Base-by-base conservation (phyloP, 2,329 filamentous ascomycete species). In the Aspergillus alliaceus region DNA sequence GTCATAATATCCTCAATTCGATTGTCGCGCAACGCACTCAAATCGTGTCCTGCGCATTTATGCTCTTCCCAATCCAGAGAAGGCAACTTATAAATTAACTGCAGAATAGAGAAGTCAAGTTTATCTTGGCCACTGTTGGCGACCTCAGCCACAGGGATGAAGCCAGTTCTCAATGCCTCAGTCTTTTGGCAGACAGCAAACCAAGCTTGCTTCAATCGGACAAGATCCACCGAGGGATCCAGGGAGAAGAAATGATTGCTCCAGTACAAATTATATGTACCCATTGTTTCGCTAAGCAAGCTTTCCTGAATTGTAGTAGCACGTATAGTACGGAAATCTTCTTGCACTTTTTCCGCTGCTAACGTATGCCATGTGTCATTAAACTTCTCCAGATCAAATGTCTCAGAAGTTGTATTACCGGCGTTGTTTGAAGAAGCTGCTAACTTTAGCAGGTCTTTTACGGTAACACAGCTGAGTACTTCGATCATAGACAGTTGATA, bases 211-310 rank as follows among this genome's bases (percentile, higher is more conserved):
- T 65, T 60, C 15, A 77, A 56, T 20, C 69, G 66, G 1, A 51
- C 27, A 4, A 67, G 31, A 51, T 77, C 70, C 3, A 75, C 59
- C 1, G 57, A 34, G 1, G 47, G 47, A 22, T 65, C 62, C 18
- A 77, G 64, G 9, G 65, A 61, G 51, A 77, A 75, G 31, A 76
- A 66, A 14, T 72, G 71, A 48, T 76, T 73, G 29, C 72, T 73
- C 75, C 75, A 77, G 59, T 78, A 77, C 46, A 73, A 67, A 24
- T 69, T 64, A 4, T 68, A 64, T 18, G 68, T 72, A 6, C 70
- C 62, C 70, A 77, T 72, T 1, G 73, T 76, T 64, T 78, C 75
- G 31, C 70, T 71, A 7, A 77, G 61, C 22, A 77, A 61, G 27
- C 73, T 72, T 50, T 77, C 75, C 54, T 77, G 75, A 14, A 77